Percentiles rank a stretch among this genome's conserved stretches.
These are phyloP conservation scores for Metrosideros polymorpha DNA, from an alignment of 441 rosid species.

Conservation along the genomic window DNA sequence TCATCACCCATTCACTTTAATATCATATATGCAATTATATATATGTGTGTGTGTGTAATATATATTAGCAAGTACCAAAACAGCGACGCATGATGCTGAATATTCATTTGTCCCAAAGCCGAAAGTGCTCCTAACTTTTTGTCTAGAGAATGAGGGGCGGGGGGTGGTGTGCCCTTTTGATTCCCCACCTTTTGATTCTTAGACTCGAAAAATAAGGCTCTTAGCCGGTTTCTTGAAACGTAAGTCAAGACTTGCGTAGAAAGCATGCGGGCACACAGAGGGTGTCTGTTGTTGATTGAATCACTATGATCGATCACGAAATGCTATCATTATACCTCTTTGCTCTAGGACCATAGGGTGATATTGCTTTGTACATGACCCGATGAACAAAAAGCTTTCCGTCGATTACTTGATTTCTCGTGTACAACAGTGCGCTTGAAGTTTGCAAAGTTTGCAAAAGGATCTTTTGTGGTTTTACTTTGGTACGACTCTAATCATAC, in stretches of 20 bases:
- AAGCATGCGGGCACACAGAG: not conserved
- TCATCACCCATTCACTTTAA: not conserved
- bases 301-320: not conserved
- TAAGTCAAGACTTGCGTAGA: not conserved
- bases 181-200: not conserved
- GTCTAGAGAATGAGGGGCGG: not conserved
- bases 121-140: not conserved
- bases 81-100: not conserved
- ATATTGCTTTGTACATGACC: not conserved
- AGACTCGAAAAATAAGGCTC: not conserved
- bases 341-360: not conserved
- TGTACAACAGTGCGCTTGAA: rapidly evolving
- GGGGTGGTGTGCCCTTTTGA: not conserved
- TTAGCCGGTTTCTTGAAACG: not conserved
- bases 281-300: not conserved
- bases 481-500: not conserved
- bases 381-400: not conserved
- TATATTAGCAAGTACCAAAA: not conserved
- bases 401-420: not conserved
- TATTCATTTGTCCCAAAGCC: slow-evolving; percentile 3
- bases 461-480: not conserved
- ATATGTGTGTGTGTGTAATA: not conserved
- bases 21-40: not conserved
- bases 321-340: not conserved
- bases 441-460: not conserved